Evolutionary conservation across 331 rosid genomes (phyloP), one percentile per base, ranked within the genome.

Genomic region (Rosa hybrid): DNA sequence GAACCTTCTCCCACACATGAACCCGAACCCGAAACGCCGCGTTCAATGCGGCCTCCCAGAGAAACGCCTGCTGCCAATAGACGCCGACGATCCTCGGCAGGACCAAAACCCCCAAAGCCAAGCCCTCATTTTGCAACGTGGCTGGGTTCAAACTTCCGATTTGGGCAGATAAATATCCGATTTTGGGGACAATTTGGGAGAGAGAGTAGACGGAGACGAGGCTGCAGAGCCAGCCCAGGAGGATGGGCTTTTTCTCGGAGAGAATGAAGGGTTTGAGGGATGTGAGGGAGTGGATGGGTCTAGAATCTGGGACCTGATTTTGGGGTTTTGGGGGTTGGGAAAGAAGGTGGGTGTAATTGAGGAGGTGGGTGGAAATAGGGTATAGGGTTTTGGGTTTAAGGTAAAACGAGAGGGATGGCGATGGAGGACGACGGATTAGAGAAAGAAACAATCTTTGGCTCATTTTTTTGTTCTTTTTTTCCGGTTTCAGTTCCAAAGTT

Each of bases 141-240:
- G 62, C 1, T 2, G 77, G 71, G 16, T 83, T 83, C 77, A 65
- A 16, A 23, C 77, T 38, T 30, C 81, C 83, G 74, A 85, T 49
- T 13, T 79, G 69, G 12, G 89, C 64, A 12, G 92, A 84, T 50
- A 88, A 16, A 18, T 83, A 74, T 4, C 89, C 91, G 23, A 90
- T 50, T 74, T 60, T 83, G 12, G 88, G 83, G 12, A 94, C 89
- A 67, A 89, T 85, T 8, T 74, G 72, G 77, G 95, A 88, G 81
- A 92, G 91, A 4, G 95, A 89, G 74, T 75, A 71, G 44, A 91
- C 97, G 48, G 98, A 92, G 82, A 91, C 48, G 62, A 88, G 68
- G 65, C 94, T 88, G 81, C 97, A 91, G 80, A 91, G 87, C 98
- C 98, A 94, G 21, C 95, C 98, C 44, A 71, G 77, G 57, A 92